Conservation (phyloP, 2,329 filamentous ascomycete genomes). For the Triangularia setosa region DNA sequence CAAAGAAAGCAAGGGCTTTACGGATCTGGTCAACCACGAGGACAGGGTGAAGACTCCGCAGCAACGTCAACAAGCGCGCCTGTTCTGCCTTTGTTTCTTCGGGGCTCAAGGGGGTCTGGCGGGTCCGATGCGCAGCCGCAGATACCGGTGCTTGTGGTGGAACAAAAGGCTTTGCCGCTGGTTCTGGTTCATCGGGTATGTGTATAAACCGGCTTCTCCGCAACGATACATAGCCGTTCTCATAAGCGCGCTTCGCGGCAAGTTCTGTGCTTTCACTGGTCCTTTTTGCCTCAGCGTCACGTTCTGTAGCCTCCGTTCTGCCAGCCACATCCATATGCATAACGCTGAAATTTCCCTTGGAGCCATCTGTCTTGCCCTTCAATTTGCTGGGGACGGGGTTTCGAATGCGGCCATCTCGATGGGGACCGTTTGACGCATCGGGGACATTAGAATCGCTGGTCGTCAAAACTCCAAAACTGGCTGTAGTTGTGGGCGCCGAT, state of each 20-base stretch:
- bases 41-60: conserved; percentile 52
- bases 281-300: conserved; percentile 54
- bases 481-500: conserved; percentile 1
- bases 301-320: conserved; percentile 43
- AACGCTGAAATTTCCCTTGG: conserved; percentile 58
- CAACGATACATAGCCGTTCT: conserved; percentile 50
- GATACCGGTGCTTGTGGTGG: conserved; percentile 11
- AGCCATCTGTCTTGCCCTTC: conserved; percentile 53
- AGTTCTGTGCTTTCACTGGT: conserved; percentile 59
- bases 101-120: conserved; percentile 33
- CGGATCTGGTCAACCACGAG: conserved; percentile 60
- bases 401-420: conserved; percentile 47
- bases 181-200: conserved; percentile 27
- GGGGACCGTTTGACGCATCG: conserved; percentile 24
- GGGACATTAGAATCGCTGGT: conserved; percentile 22
- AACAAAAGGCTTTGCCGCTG: conserved; percentile 17
- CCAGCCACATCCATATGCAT: conserved; percentile 56
- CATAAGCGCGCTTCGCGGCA: conserved; percentile 53
- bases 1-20: conserved; percentile 61
- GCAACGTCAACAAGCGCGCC: conserved; percentile 53
- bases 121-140: conserved; percentile 7
- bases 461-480: conserved; percentile 21
- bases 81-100: conserved; percentile 56
- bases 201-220: conserved; percentile 40
- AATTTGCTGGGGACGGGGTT: conserved; percentile 61